A percentile compares a stretch with the other conserved stretches of the same genome.
These are phyloP conservation scores for Pseudogymnoascus sp. DNA, from an alignment of 2,329 filamentous ascomycete species.

Conservation along the genomic window DNA sequence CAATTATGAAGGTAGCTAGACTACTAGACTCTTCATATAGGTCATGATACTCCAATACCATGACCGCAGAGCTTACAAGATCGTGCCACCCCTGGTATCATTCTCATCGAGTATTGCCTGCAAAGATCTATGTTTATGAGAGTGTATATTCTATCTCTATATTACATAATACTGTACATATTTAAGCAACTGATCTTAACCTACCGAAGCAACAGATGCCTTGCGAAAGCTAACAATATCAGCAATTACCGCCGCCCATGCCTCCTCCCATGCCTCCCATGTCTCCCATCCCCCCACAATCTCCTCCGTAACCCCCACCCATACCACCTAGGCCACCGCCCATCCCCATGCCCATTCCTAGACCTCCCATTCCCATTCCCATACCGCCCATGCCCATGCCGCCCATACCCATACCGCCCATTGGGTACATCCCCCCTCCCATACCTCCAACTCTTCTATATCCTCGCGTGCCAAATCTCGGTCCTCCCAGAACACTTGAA, in stretches of 20 bases:
- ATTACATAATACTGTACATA: neutral
- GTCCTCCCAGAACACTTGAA: neutral
- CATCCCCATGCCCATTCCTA: neutral
- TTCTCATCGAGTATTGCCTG: neutral
- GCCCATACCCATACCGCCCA: neutral
- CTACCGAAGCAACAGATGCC: neutral
- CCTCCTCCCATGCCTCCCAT: neutral
- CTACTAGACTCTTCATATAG: neutral
- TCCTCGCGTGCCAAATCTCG: neutral
- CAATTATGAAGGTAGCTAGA: neutral
- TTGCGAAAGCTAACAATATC: neutral
- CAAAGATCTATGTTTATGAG: neutral
- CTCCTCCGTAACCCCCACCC: neutral
- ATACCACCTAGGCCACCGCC: neutral
- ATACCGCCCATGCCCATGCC: neutral
- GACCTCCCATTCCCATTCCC: neutral
- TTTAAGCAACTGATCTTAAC: neutral
- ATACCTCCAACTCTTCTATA: slow-evolving; percentile 2
- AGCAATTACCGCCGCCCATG: neutral
- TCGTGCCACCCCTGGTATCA: neutral
- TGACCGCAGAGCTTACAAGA: neutral
- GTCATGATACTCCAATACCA: neutral
- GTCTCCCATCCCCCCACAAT: neutral
- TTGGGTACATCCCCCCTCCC: neutral
- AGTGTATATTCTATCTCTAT: neutral